Conservation (phyloP, 768 basidiomycete genomes). For the Boletellus ananas region DNA sequence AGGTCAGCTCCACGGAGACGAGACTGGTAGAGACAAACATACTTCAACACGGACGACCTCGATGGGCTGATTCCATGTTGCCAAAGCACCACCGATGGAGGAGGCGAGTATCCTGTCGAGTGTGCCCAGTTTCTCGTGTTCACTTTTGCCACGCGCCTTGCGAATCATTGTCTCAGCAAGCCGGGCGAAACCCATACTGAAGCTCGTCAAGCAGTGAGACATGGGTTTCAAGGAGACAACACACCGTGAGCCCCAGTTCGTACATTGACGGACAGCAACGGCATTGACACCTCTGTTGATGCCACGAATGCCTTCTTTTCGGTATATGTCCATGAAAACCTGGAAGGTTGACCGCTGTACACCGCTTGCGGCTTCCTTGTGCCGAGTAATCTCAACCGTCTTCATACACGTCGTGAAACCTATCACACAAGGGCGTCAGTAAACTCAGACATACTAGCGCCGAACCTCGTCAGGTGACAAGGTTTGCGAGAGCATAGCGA, state of each 20-base stretch:
- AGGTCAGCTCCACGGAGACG: constrained; percentile 1
- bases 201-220: constrained; percentile 2
- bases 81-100: constrained; percentile 88
- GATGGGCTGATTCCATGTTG: constrained; percentile 99
- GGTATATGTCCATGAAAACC: constrained; percentile 92
- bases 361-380: constrained; percentile 84
- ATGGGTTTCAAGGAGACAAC: constrained; percentile 16
- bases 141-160: constrained; percentile 71
- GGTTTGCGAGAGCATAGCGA: constrained; percentile 13
- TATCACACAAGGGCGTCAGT: constrained; percentile 30
- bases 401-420: constrained; percentile 99
- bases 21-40: constrained; percentile 4
- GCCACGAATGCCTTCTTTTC: constrained; percentile 87
- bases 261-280: constrained; percentile 87
- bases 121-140: constrained; percentile 68
- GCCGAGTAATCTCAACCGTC: constrained; percentile 95
- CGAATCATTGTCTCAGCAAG: constrained; percentile 82
- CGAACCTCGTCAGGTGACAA: constrained; percentile 10
- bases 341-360: constrained; percentile 90
- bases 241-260: constrained; percentile 90
- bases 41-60: constrained; percentile 97
- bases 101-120: constrained; percentile 87
- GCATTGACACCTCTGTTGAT: constrained; percentile 99
- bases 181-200: constrained; percentile 94
- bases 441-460: background rate